Evolutionary conservation across 129 eudicot genomes (phyloP).

Genomic region (Centella asiatica): DNA sequence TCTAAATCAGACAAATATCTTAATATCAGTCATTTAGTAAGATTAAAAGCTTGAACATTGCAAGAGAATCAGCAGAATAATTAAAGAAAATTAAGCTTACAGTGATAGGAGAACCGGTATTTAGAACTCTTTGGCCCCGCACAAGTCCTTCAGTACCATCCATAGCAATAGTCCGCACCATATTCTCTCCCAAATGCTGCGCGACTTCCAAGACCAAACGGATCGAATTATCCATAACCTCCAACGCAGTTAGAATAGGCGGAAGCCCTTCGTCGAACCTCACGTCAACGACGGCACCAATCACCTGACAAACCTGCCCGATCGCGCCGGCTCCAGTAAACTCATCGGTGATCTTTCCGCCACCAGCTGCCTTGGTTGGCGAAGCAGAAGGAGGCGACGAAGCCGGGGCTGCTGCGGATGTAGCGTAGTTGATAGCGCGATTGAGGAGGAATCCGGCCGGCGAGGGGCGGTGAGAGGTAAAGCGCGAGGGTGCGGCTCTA

Average conservation of each 20-base stretch:
- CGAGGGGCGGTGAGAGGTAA: conserved; percentile 20
- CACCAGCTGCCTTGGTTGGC: conserved; percentile 10
- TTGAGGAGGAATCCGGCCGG: conserved; percentile 35
- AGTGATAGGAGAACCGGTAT: conserved; percentile 9
- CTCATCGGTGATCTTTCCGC: conserved; percentile 42
- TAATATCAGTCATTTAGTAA: background rate
- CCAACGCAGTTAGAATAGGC: conserved; percentile 54
- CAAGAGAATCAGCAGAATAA: background rate
- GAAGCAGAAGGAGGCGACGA: background rate
- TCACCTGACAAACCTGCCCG: conserved; percentile 61
- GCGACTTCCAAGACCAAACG: conserved; percentile 11
- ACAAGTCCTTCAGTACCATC: conserved; percentile 12
- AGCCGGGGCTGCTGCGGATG: conserved; percentile 44
- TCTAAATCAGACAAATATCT: background rate
- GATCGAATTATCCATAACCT: conserved; percentile 27
- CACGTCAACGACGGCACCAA: conserved; percentile 67
- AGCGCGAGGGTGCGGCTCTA: conserved; percentile 20
- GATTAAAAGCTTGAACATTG: background rate
- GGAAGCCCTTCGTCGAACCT: conserved; percentile 55
- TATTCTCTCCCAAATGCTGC: conserved; percentile 12
- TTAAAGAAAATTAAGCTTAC: conserved; percentile 2
- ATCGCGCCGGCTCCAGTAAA: conserved; percentile 50
- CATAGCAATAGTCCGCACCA: conserved; percentile 16
- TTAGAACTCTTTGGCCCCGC: conserved; percentile 6
- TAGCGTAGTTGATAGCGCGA: conserved; percentile 46